A percentile compares a stretch with the other conserved stretches of the same genome.
Conservation (phyloP, 2,329 filamentous ascomycete genomes). For the Fusarium sp. region DNA sequence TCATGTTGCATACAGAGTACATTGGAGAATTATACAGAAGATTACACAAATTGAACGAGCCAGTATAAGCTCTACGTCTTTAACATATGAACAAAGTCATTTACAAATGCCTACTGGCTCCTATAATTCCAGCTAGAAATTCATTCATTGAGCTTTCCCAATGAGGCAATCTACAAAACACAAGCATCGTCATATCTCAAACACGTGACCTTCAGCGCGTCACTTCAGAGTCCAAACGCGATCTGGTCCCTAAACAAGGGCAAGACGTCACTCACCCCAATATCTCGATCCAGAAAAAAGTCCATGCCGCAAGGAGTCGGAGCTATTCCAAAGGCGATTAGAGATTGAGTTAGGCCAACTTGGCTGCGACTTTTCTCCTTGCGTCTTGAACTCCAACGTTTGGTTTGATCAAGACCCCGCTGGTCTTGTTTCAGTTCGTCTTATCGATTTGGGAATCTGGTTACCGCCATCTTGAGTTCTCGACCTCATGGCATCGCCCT, state of each 20-base stretch:
- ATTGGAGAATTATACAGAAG: no score
- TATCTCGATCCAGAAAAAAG: slow-evolving; percentile 30
- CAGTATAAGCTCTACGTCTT: no score
- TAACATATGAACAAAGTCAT: neutral
- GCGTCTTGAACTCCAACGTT: slow-evolving; percentile 14
- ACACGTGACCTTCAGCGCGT: slow-evolving; percentile 38
- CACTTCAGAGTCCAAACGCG: slow-evolving; percentile 36
- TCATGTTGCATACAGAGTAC: neutral
- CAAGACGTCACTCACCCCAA: slow-evolving; percentile 36
- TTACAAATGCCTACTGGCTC: neutral
- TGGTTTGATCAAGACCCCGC: slow-evolving; percentile 18
- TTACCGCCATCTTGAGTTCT: slow-evolving; percentile 2
- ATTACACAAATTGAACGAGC: no score
- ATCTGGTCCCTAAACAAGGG: slow-evolving; percentile 25
- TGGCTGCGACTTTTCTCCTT: slow-evolving; percentile 25
- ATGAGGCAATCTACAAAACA: slow-evolving; percentile 29
- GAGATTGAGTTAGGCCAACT: slow-evolving; percentile 30
- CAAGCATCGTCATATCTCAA: slow-evolving; percentile 16
- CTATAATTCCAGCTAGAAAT: neutral
- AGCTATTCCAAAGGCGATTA: slow-evolving; percentile 17
- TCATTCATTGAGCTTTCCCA: slow-evolving; percentile 8
- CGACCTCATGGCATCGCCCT: slow-evolving; percentile 49
- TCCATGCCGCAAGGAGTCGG: slow-evolving; percentile 6
- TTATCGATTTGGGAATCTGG: slow-evolving; percentile 27
- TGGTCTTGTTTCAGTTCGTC: slow-evolving; percentile 15